Percentiles rank a stretch among this genome's conserved stretches.
phyloP scores from a whole-genome alignment of 352 stramenopile species.

The Phytopythium montanum region DNA sequence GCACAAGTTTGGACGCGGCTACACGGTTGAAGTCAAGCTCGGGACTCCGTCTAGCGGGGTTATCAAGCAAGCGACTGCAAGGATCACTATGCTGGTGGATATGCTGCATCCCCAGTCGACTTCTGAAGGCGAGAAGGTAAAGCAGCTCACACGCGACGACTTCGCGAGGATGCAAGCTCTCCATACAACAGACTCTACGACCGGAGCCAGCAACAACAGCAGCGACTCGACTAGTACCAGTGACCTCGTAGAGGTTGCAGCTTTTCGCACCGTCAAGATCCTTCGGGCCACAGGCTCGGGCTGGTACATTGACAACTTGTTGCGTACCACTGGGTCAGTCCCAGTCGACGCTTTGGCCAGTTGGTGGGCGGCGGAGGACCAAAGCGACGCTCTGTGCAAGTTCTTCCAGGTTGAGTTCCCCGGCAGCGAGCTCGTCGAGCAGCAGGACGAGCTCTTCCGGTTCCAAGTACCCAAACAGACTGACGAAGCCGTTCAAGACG shows the following conservation, averaged over 20 bases:
- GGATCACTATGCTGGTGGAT: background rate
- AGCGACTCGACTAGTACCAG: background rate
- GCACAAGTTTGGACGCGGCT: constrained; percentile 94
- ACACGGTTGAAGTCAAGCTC: constrained; percentile 86
- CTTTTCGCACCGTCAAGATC: constrained; percentile 12
- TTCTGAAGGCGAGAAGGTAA: background rate
- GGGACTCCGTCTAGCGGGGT: constrained; percentile 12
- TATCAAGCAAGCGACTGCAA: background rate
- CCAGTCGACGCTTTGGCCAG: constrained; percentile 23
- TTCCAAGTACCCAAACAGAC: constrained; percentile 41
- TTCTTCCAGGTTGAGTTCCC: constrained; percentile 28
- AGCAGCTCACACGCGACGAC: background rate
- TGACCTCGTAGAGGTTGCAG: background rate
- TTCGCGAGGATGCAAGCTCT: background rate
- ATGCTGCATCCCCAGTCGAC: background rate
- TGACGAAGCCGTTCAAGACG: background rate
- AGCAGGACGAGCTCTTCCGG: constrained; percentile 47
- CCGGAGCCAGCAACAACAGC: background rate
- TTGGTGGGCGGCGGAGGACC: constrained; percentile 36
- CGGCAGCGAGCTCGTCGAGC: constrained; percentile 31
- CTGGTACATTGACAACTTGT: constrained; percentile 22
- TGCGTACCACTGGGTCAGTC: constrained; percentile 19
- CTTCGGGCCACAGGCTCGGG: constrained; percentile 18
- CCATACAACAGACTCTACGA: background rate
- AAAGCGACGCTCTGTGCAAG: constrained; percentile 19